A percentile compares a stretch with the other conserved stretches of the same genome.
These are phyloP conservation scores for Yueomyces sp. DNA, from an alignment of 805 yeast species.

Conservation along the genomic window DNA sequence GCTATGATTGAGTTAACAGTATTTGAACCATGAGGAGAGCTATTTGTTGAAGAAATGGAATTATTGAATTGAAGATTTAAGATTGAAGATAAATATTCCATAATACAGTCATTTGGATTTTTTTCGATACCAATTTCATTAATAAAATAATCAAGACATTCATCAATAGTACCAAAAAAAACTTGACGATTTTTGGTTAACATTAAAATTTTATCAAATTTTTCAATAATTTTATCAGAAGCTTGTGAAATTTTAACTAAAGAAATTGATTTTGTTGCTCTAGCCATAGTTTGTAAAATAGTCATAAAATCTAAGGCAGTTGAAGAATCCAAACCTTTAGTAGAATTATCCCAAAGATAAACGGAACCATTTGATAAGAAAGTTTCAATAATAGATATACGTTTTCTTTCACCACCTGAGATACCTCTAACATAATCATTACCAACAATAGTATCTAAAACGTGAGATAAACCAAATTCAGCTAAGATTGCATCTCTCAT, in stretches of 20 bases:
- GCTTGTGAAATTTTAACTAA: conserved; percentile 37
- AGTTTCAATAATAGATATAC: conserved; percentile 52
- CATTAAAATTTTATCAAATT: conserved; percentile 35
- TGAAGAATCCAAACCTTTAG: conserved; percentile 38
- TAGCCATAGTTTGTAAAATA: conserved; percentile 31
- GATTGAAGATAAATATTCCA: conserved; percentile 49
- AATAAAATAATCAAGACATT: conserved; percentile 35
- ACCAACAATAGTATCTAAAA: conserved; percentile 47
- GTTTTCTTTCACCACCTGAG: conserved; percentile 55
- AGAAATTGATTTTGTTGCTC: conserved; percentile 28
- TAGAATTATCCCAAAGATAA: conserved; percentile 41
- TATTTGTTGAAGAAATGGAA: background rate
- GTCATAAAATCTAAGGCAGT: conserved; percentile 35
- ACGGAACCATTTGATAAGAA: conserved; percentile 32
- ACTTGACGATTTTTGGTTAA: conserved; percentile 36
- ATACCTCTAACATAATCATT: conserved; percentile 51
- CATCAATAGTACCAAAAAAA: conserved; percentile 30
- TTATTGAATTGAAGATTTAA: conserved; percentile 27
- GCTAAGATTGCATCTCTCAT: conserved; percentile 16
- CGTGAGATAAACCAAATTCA: conserved; percentile 36
- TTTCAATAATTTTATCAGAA: conserved; percentile 34
- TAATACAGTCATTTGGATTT: conserved; percentile 44
- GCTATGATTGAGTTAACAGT: conserved; percentile 26
- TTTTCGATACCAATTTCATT: conserved; percentile 38
- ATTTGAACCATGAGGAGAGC: background rate